Evolutionary conservation across 164 flowering plant species (phyloP), one percentile per base, ranked within the genome.

Genomic region (Echeveria elegans): DNA sequence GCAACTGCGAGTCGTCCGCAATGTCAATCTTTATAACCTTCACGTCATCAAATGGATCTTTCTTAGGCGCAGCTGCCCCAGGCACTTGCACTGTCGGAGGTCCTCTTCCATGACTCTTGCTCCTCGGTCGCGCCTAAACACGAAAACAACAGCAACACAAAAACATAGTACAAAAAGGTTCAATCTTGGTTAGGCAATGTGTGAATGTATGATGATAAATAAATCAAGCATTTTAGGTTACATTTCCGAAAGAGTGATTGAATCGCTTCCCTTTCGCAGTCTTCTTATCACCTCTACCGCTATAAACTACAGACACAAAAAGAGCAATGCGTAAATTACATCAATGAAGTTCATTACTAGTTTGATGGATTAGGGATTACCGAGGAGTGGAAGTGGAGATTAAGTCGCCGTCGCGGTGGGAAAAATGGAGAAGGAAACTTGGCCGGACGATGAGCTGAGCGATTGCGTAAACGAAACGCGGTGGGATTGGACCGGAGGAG

Each of bases 91-190:
- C 77, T 74, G 86, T 75, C 16, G 91, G 91, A 24, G 93, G 95
- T 9, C 97, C 97, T 80, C 97, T 83, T 53, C 97, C 95, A 70
- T 91, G 87, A 68, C 79, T 86, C 91, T 91, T 91, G 81, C 83
- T 67, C 71, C 81, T 58, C 9, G 97, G 95, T 77, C 97, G 85
- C 70, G 97, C 88, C 95, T 90, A 58, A 60, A 52, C n/a, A n/a
- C n/a, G 78, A 28, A 59, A 5, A 68, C n/a, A 68, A 28, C 26
- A 68, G 38, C 26, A 34, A 9, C 30, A 24, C 45, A 53, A 32
- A 29, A 65, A 5, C 8, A 19, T n/a, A n/a, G n/a, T n/a, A n/a
- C n/a, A n/a, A n/a, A n/a, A n/a, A n/a, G n/a, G n/a, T n/a, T n/a
- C n/a, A n/a, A n/a, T n/a, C n/a, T n/a, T n/a, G n/a, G 6, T 5